phyloP scores from a whole-genome alignment of 139 green algal genomes.

The Trebouxia sp. region DNA sequence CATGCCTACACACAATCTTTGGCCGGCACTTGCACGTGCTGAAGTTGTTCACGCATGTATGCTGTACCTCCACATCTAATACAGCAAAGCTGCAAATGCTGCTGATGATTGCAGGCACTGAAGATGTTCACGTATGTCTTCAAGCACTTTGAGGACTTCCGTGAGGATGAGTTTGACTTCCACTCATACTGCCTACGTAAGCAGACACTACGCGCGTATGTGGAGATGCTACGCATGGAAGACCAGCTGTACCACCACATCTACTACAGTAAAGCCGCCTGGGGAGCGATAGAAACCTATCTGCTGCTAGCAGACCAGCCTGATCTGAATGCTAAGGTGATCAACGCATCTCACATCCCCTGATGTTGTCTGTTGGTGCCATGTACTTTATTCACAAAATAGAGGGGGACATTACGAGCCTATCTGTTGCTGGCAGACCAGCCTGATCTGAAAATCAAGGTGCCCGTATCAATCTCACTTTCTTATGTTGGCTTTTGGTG shows the following conservation, averaged over 20 bases:
- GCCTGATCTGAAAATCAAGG: conserved; percentile 30
- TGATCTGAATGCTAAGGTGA: conserved; percentile 5
- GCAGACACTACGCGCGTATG: conserved; percentile 93
- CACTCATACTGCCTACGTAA: conserved; percentile 97
- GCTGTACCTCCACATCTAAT: no score
- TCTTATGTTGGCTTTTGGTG: not conserved
- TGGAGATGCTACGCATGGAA: conserved; percentile 88
- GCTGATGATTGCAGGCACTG: conserved; percentile 65
- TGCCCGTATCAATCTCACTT: not conserved
- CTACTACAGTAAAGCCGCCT: conserved; percentile 74
- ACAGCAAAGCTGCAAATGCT: not conserved
- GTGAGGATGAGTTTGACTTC: conserved; percentile 99
- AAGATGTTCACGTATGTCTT: conserved; percentile 83
- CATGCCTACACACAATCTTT: no score
- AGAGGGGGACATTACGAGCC: conserved; percentile 58
- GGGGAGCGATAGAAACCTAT: conserved; percentile 73
- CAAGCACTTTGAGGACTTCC: conserved; percentile 87
- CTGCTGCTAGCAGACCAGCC: conserved; percentile 70
- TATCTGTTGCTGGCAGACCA: conserved; percentile 79
- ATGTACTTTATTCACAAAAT: not conserved
- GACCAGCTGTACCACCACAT: conserved; percentile 74
- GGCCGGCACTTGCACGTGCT: no score
- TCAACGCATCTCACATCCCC: no score
- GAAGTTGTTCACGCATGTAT: no score
- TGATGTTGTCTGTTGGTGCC: not conserved